Percentiles rank a stretch among this genome's conserved stretches.
These are phyloP conservation scores for Aspergillus carbonarius DNA, from an alignment of 2,329 filamentous ascomycete species.

Conservation along the genomic window DNA sequence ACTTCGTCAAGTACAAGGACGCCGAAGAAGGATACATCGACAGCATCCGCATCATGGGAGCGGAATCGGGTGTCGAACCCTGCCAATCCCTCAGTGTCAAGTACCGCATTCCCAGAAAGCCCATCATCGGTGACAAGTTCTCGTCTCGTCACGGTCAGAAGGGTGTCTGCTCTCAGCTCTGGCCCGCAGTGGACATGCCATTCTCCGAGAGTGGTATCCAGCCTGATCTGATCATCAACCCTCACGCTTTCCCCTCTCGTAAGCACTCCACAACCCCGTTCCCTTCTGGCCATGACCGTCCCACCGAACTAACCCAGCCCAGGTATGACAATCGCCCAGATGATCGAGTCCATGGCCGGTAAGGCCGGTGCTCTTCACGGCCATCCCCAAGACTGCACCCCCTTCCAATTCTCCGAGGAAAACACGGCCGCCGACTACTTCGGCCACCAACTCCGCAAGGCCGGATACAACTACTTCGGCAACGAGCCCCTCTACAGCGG, in stretches of 20 bases:
- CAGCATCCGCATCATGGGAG: constrained; percentile 86
- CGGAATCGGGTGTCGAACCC: constrained; percentile 77
- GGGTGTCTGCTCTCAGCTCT: constrained; percentile 94
- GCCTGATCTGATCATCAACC: constrained; percentile 98
- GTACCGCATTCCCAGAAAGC: constrained; percentile 83
- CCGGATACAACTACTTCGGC: constrained; percentile 96
- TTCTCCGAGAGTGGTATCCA: constrained; percentile 96
- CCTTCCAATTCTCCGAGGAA: constrained; percentile 90
- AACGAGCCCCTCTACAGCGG: constrained; percentile 99
- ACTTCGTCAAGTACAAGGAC: constrained; percentile 94
- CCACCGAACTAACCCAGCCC: constrained; percentile 6
- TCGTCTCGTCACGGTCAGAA: constrained; percentile 98
- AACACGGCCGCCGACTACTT: constrained; percentile 93
- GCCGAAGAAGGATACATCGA: constrained; percentile 84
- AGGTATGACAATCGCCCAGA: constrained; percentile 98
- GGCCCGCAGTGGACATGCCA: constrained; percentile 90
- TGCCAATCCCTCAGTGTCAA: constrained; percentile 89
- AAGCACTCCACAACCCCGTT: constrained; percentile 17
- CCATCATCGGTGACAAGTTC: constrained; percentile 97
- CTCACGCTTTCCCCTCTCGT: constrained; percentile 96
- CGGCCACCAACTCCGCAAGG: constrained; percentile 89
- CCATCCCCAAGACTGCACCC: constrained; percentile 91
- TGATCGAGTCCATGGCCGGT: constrained; percentile 92
- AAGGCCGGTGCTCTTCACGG: constrained; percentile 94
- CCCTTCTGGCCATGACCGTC: not conserved